These are phyloP conservation scores for Calocera viscosa DNA, from an alignment of 768 basidiomycete genomes.

Conservation along the genomic window DNA sequence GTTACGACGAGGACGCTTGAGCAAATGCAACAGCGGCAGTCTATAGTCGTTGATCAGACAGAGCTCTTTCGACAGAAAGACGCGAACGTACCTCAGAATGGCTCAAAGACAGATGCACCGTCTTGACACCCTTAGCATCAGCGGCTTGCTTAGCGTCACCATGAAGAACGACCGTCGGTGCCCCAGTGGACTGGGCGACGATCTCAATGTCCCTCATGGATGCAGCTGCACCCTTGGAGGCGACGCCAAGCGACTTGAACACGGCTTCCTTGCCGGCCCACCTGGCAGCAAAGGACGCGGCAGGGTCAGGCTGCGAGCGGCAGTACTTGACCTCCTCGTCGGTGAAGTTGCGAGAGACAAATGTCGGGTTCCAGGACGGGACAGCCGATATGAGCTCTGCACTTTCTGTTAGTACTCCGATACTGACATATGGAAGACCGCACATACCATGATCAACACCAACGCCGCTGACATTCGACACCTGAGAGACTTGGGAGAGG, in stretches of 20 bases:
- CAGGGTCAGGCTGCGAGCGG: slow-evolving; percentile 65
- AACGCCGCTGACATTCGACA: slow-evolving; percentile 52
- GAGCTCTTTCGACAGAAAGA: slow-evolving; percentile 19
- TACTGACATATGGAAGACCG: not conserved
- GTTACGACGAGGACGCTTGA: slow-evolving; percentile 39
- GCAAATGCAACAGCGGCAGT: slow-evolving; percentile 81
- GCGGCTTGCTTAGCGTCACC: slow-evolving; percentile 72
- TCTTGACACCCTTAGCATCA: slow-evolving; percentile 53
- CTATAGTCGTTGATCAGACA: slow-evolving; percentile 27
- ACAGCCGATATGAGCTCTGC: slow-evolving; percentile 84
- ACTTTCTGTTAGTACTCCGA: slow-evolving; percentile 13
- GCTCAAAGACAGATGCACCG: slow-evolving; percentile 72
- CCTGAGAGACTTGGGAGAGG: slow-evolving; percentile 33
- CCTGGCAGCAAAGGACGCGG: slow-evolving; percentile 87
- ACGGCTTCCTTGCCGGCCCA: slow-evolving; percentile 97
- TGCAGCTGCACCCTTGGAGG: slow-evolving; percentile 84
- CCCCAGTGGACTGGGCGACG: slow-evolving; percentile 61
- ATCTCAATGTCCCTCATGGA: slow-evolving; percentile 98
- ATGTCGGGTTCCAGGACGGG: slow-evolving; percentile 76
- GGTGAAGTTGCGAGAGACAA: slow-evolving; percentile 88
- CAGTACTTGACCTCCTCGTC: slow-evolving; percentile 79
- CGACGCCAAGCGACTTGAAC: slow-evolving; percentile 87
- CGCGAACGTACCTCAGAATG: slow-evolving; percentile 71
- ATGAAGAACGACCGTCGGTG: slow-evolving; percentile 60
- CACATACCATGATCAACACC: slow-evolving; percentile 75